These are phyloP conservation scores for Poa annua DNA, from an alignment of 176 grass and related monocot genomes.

Conservation along the genomic window DNA sequence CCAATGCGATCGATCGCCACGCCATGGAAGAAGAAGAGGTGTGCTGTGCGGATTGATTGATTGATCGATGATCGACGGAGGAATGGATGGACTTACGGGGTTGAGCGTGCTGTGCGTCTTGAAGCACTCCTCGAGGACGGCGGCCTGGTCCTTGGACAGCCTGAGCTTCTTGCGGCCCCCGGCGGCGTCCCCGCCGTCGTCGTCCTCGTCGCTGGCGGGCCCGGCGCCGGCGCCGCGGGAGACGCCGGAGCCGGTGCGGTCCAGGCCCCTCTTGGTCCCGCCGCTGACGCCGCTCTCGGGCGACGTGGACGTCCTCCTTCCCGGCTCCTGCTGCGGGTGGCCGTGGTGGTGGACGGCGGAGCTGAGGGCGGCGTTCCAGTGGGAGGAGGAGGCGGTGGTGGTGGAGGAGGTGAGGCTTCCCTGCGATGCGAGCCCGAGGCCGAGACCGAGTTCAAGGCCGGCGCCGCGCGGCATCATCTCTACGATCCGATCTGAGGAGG, in stretches of 20 bases:
- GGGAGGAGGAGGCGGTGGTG: slow-evolving; percentile 44
- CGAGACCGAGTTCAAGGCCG: slow-evolving; percentile 59
- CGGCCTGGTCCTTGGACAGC: slow-evolving; percentile 90
- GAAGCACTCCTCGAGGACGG: slow-evolving; percentile 94
- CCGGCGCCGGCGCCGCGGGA: neutral
- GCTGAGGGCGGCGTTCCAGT: slow-evolving; percentile 44
- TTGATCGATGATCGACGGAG: neutral
- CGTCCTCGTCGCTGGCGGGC: slow-evolving; percentile 56
- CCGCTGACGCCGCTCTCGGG: slow-evolving; percentile 74
- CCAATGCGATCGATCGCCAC: neutral
- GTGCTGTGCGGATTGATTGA: neutral
- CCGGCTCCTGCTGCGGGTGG: neutral
- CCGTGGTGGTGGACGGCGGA: neutral
- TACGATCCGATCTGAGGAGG: neutral
- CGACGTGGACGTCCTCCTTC: slow-evolving; percentile 55
- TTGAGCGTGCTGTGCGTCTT: slow-evolving; percentile 98
- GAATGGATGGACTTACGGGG: slow-evolving; percentile 46
- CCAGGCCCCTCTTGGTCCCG: slow-evolving; percentile 50
- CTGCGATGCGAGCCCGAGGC: slow-evolving; percentile 62
- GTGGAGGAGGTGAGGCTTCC: slow-evolving; percentile 58
- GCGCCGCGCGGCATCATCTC: slow-evolving; percentile 61
- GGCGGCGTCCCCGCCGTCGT: slow-evolving; percentile 65
- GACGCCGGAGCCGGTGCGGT: slow-evolving; percentile 52
- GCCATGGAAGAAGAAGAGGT: neutral
- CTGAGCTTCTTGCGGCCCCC: slow-evolving; percentile 84